Evolutionary conservation across 257 asterid species (phyloP), one percentile per base, ranked within the genome.

Genomic region (Cinchona pubescens): DNA sequence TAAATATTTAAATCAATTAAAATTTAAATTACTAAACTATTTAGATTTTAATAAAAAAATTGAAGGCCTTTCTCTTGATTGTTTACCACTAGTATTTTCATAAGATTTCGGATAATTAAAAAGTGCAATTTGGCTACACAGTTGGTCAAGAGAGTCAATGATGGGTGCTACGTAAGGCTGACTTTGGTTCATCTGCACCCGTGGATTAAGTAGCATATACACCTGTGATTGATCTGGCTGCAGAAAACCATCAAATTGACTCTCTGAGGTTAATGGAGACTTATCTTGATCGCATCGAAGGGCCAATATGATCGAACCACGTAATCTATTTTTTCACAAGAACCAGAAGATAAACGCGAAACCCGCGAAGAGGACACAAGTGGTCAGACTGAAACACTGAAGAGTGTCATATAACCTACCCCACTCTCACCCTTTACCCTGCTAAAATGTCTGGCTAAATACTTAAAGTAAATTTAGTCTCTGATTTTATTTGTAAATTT

Each of bases 361-460:
- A 21, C 7, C 65, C 48, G 37, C 51, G 42, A 74, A 78, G 40
- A 43, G 3, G 81, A 71, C 82, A 77, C 46, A 65, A 58, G 62
- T 56, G 77, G 77, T 69, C 77, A 76, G 79, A 64, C 81, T 72
- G 76, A 16, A 75, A 77, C 86, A 60, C 68, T 72, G 82, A 48
- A 23, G 29, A 16, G 69, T 46, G 55, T 75, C 80, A 48, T 35
- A 37, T 21, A 55, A n/a, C 35, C 18, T 73, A 60, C 76, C 84
- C 84, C 72, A 80, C 73, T 4, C n/a, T 49, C 23, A 5, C 3
- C 49, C 49, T 3, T 35, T 35, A 34, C 46, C 48, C 48, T 30
- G 49, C 62, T 23, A n/a, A 29, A 48, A 30, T 8, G n/a, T n/a
- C n/a, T n/a, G n/a, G n/a, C n/a, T n/a, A n/a, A n/a, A n/a, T n/a